Base-by-base conservation (phyloP, 441 rosid genomes). In the Populus trichocarpa region DNA sequence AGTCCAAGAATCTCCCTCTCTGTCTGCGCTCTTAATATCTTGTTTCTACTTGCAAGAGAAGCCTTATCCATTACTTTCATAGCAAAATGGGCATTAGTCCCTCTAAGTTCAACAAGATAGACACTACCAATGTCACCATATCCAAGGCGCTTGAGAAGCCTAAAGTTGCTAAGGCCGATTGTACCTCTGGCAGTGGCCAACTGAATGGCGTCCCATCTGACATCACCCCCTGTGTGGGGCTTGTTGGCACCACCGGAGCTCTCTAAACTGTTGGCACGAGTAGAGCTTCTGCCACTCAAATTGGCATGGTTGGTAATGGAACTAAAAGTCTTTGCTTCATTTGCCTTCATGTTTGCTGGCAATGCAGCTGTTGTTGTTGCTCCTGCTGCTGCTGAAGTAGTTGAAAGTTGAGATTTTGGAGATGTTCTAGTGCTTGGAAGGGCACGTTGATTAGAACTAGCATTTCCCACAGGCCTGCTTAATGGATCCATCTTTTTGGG, bases 1-100 rank as follows among this genome's bases (percentile, higher is more conserved):
- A 88, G 97, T 42, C 94, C 88, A n/a, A 94, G 91, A 77, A 94
- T 94, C 91, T 94, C 98, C 85, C 90, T 84, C 84, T 94, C 98
- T 1, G 97, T 94, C 40, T 92, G 96, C 20, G 98, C 94, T 79
- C 96, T 84, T 67, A 90, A 83, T 10, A 94, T 70, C 86, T 94
- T 94, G 89, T 94, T 94, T 79, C 97, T 88, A 71, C 92, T 91
- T 20, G 90, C 97, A 64, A 94, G 89, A 14, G 98, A 94, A 42
- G 94, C 94, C 74, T 88, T 92, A 30, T 30, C 32, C 32, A 30
- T 30, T 30, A 30, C 32, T 30, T 30, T 30, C 32, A 30, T 30
- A 30, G 98, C 97, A 40, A 94, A 94, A 74, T 85, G 72, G 0
- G 92, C 81, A 69, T 68, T 85, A 28, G 91, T 85, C 57, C 97